Percentiles rank a stretch among this genome's conserved stretches.
Evolutionary conservation across 805 yeast species (phyloP).

Genomic region (Saccharomycopsis javanensis): DNA sequence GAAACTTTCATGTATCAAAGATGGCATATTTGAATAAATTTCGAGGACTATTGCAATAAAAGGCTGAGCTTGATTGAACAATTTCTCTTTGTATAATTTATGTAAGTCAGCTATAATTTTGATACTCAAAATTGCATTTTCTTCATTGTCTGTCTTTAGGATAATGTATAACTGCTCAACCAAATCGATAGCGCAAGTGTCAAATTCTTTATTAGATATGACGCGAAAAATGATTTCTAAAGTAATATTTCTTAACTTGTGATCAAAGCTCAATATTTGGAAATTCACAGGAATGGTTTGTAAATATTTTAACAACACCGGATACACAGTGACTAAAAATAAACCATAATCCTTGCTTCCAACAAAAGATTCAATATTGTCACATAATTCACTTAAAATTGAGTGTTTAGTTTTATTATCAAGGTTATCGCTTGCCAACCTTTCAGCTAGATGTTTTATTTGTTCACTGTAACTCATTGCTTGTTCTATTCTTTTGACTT

Average conservation of each 20-base stretch:
- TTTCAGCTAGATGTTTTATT: slow-evolving; percentile 56
- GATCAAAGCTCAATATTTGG: slow-evolving; percentile 53
- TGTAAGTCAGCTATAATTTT: slow-evolving; percentile 77
- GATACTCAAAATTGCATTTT: slow-evolving; percentile 86
- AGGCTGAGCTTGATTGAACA: slow-evolving; percentile 66
- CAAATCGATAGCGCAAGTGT: slow-evolving; percentile 54
- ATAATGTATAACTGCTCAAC: slow-evolving; percentile 50
- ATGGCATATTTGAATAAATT: slow-evolving; percentile 71
- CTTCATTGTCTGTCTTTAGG: slow-evolving; percentile 82
- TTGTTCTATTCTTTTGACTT: not conserved
- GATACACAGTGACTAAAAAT: slow-evolving; percentile 59
- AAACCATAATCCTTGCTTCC: slow-evolving; percentile 73
- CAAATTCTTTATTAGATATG: slow-evolving; percentile 72
- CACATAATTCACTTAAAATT: slow-evolving; percentile 72
- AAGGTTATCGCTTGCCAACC: slow-evolving; percentile 43
- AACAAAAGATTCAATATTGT: slow-evolving; percentile 74
- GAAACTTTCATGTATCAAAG: slow-evolving; percentile 63
- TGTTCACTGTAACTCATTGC: slow-evolving; percentile 36
- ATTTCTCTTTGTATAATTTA: slow-evolving; percentile 63
- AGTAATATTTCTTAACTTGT: slow-evolving; percentile 66
- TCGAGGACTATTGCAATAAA: slow-evolving; percentile 68
- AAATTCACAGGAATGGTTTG: slow-evolving; percentile 64
- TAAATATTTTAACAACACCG: slow-evolving; percentile 55
- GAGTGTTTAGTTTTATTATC: slow-evolving; percentile 59
- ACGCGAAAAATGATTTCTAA: slow-evolving; percentile 74